Evolutionary conservation across 805 yeast species (phyloP).

Genomic region (Lipomyces starkeyi): DNA sequence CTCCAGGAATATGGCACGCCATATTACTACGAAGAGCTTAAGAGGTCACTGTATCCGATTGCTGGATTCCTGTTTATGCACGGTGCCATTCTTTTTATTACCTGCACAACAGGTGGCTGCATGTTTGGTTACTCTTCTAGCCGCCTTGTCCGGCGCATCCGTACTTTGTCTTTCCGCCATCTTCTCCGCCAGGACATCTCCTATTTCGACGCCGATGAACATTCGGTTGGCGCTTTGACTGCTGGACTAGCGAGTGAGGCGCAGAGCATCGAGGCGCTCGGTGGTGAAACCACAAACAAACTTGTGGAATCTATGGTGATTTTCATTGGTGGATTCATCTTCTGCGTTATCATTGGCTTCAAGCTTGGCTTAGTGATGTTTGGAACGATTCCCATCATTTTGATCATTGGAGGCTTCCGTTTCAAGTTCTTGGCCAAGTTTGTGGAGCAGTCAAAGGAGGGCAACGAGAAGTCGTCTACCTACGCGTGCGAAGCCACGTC

Average conservation of each 20-base stretch:
- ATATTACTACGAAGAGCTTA: conserved; percentile 22
- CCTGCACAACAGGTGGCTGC: conserved; percentile 27
- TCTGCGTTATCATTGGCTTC: conserved; percentile 51
- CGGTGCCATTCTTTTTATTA: conserved; percentile 25
- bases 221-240: conserved; percentile 42
- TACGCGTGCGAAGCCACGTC: conserved; percentile 50
- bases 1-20: conserved; percentile 29
- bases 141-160: conserved; percentile 40
- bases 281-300: conserved; percentile 44
- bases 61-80: conserved; percentile 32
- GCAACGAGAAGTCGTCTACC: conserved; percentile 48
- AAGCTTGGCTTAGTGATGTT: conserved; percentile 51
- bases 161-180: conserved; percentile 38
- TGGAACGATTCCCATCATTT: conserved; percentile 46
- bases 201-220: conserved; percentile 41
- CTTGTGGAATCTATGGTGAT: conserved; percentile 46
- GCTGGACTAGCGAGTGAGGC: conserved; percentile 41
- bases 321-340: conserved; percentile 49
- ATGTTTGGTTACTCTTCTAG: conserved; percentile 36
- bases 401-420: conserved; percentile 51
- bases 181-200: conserved; percentile 43
- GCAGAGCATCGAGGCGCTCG: conserved; percentile 41
- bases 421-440: conserved; percentile 45
- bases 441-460: conserved; percentile 47
- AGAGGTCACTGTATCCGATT: conserved; percentile 24